Evolutionary conservation across 305 asterid genomes (phyloP).

Genomic region (Fraxinus albicans): DNA sequence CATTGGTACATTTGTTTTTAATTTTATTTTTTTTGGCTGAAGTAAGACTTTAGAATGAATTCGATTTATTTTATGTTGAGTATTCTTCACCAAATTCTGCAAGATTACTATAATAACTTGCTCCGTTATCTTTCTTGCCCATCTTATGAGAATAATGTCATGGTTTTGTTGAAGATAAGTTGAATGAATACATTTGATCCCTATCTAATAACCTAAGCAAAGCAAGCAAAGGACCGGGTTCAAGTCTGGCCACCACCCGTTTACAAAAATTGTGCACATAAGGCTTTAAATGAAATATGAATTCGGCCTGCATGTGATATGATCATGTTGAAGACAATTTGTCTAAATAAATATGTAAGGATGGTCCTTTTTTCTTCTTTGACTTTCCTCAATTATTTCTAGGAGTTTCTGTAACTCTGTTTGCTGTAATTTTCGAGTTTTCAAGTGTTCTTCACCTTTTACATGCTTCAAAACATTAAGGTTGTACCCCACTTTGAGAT

Average conservation of each 20-base stretch:
- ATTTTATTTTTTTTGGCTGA: not conserved
- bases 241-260: not conserved
- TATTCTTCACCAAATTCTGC: not conserved
- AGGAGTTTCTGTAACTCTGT: not conserved
- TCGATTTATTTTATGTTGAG: not conserved
- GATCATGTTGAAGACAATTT: not conserved
- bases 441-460: not conserved
- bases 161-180: not conserved
- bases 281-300: not conserved
- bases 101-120: not conserved
- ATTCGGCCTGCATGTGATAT: not conserved
- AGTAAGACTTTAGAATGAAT: not conserved
- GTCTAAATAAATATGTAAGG: not conserved
- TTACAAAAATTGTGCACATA: not conserved
- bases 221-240: not conserved
- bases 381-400: not conserved
- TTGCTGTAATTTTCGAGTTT: not conserved
- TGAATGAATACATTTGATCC: not conserved
- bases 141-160: not conserved
- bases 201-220: not conserved
- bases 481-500: slow-evolving; percentile 3
- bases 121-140: not conserved
- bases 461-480: not conserved
- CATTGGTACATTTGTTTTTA: not conserved
- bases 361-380: not conserved